Evolutionary conservation across 305 asterid genomes (phyloP), one percentile per base, ranked within the genome.

Genomic region (Fraxinus velutina): DNA sequence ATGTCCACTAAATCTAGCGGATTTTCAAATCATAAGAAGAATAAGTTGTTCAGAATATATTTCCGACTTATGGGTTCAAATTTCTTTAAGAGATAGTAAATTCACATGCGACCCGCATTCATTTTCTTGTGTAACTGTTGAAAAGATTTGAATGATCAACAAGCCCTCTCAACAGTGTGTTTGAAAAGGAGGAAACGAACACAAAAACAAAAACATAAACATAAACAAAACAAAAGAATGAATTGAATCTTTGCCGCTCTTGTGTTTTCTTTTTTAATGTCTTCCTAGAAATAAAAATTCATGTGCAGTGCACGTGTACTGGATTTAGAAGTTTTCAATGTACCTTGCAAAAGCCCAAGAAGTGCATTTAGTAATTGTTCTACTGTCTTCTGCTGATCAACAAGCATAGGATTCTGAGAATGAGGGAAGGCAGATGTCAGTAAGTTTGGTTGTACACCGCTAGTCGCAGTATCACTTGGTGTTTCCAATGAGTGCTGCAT

Each of bases 301-400:
- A 13, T 50, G 21, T 15, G 19, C 60, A 15, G 60, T 50, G 21
- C 60, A 50, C 7, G 60, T 4, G 24, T n/a, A 15, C 2, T 32
- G 42, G 71, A 74, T 2, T 17, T 80, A 47, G 50, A 34, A 22
- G 36, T 27, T 68, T n/a, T 44, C 6, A 5, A 13, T 37, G 21
- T 83, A 87, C 90, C 85, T 70, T 84, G 90, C 34, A 82, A 77
- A 70, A 76, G 19, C 74, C 81, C 75, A 74, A 29, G 47, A 36
- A 24, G 74, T 68, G 70, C 50, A 8, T 76, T 9, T 71, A 62
- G 87, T 0, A 84, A 21, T 78, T 72, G 90, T 33, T 83, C 79
- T 73, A 78, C 85, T 10, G 72, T 75, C 57, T 64, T 82, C 71
- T 80, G 13, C 70, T 76, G 86, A 78, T 83, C 85, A 0, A 62